Evolutionary conservation across 768 basidiomycete species (phyloP), one percentile per base, ranked within the genome.

Genomic region (Thelephora ganbajun): DNA sequence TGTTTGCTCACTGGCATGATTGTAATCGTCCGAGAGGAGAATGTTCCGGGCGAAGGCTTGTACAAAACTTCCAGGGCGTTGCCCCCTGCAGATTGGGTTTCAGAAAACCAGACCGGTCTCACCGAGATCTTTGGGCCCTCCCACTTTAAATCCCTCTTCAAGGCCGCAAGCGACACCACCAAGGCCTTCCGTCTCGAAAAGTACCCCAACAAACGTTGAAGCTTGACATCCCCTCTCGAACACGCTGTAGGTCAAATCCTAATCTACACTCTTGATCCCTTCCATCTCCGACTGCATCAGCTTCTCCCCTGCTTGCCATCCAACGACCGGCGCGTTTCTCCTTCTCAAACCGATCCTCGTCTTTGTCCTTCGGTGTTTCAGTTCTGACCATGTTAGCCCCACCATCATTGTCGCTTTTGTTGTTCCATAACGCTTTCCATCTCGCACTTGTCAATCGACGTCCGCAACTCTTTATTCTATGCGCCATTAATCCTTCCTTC

Each of bases 11-110:
- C 67, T 13, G 67, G 67, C 39, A 63, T 69, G 59, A 55, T 69
- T 51, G 61, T 66, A 43, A 68, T 88, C 48, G 75, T 78, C 53
- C 80, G 81, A 56, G 84, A 87, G 57, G 87, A 89, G 58, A 69
- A 73, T 54, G 66, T 83, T n/a, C 74, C 77, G 14, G 61, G 60
- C 7, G 69, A 83, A 59, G 83, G 79, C 37, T 60, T 76, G 11
- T 79, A 81, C 61, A 76, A 77, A 53, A 90, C 86, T 43, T 81
- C 76, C 49, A 83, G 86, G 52, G 85, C 79, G 16, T 63, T 89
- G 13, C 86, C 87, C 16, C 76, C 84, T 11, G 70, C 72, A n/a
- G 72, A 82, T 35, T 90, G 86, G 86, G 70, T 90, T 48, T 74
- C 71, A 51, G 72, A 73, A 34, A 77, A 90, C 59, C 77, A 87